A percentile compares a stretch with the other conserved stretches of the same genome.
Evolutionary conservation across 1,139 yeast species (phyloP).

Genomic region (Taphrina wiesneri): DNA sequence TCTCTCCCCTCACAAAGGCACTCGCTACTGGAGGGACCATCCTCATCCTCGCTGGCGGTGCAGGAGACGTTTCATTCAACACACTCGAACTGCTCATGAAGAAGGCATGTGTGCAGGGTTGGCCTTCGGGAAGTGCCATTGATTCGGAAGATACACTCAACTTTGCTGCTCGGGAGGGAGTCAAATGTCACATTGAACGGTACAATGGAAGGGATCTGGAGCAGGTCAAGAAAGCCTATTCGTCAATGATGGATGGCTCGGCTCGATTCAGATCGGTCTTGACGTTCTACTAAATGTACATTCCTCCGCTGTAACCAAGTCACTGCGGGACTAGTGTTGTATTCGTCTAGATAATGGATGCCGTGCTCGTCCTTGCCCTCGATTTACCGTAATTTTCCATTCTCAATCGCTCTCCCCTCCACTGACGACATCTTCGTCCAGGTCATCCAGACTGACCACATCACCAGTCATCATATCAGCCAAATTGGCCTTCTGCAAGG

Average conservation of each 20-base stretch:
- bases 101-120: constrained; percentile 10
- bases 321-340: background rate
- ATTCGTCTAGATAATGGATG: background rate
- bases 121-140: constrained; percentile 18
- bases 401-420: constrained; percentile 17
- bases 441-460: constrained; percentile 16
- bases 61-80: constrained; percentile 8
- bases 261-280: constrained; percentile 23
- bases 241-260: constrained; percentile 2
- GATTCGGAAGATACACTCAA: constrained; percentile 16
- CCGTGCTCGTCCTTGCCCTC: no score
- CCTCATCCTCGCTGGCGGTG: constrained; percentile 15
- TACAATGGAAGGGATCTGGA: constrained; percentile 4
- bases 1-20: constrained; percentile 9
- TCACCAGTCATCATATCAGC: constrained; percentile 30
- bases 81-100: constrained; percentile 3
- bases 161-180: constrained; percentile 11
- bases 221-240: constrained; percentile 20
- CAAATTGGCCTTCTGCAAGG: constrained; percentile 51
- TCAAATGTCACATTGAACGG: constrained; percentile 11
- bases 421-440: constrained; percentile 21
- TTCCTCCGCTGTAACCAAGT: background rate
- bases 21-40: constrained; percentile 15
- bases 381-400: background rate
- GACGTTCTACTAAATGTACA: constrained; percentile 5